Evolutionary conservation across 257 asterid species (phyloP), one percentile per base, ranked within the genome.

Genomic region (Buddleja alternifolia): DNA sequence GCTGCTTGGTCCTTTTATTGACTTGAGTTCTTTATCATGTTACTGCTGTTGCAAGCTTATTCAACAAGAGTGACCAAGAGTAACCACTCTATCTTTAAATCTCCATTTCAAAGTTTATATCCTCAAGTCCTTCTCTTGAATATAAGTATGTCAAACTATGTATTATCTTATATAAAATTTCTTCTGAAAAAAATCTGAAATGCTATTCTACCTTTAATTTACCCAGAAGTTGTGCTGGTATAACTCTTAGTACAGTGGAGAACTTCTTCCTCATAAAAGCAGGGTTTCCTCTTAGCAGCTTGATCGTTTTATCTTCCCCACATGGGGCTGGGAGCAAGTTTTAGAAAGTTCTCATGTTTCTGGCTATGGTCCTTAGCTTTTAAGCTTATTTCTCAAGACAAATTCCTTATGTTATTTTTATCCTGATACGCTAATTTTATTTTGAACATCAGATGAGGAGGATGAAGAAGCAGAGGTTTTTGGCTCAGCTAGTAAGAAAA

Each of bases 401-500:
- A 48, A 7, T 60, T 63, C 53, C 52, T 71, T 39, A 14, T 61
- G 29, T 83, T 53, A 19, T 57, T 46, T 66, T 37, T 20, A 29
- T 57, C 24, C 34, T 29, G 34, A 47, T 44, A 12, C 63, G 8
- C 65, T 60, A 52, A 23, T 46, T 74, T 72, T 10, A 25, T 39
- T 73, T 65, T 75, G 66, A 57, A 20, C 69, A 76, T 67, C 75
- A 94, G 97, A 72, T 48, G 93, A 84, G 59, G 99, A 84, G 69
- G 98, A 88, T 71, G 96, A 85, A 34, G 96, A 90, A 57, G 60
- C 20, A 64, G 88, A 58, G 66, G 97, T 89, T 10, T 85, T 80
- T 81, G 97, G 95, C 63, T 83, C 97, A 19, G 83, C 96, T 23
- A 83, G 84, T 80, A 93, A 87, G 83, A 94, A 75, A 81, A 87